Evolutionary conservation across 176 grass and related monocot genomes (phyloP).

Genomic region (Dendrocalamus sinicus): DNA sequence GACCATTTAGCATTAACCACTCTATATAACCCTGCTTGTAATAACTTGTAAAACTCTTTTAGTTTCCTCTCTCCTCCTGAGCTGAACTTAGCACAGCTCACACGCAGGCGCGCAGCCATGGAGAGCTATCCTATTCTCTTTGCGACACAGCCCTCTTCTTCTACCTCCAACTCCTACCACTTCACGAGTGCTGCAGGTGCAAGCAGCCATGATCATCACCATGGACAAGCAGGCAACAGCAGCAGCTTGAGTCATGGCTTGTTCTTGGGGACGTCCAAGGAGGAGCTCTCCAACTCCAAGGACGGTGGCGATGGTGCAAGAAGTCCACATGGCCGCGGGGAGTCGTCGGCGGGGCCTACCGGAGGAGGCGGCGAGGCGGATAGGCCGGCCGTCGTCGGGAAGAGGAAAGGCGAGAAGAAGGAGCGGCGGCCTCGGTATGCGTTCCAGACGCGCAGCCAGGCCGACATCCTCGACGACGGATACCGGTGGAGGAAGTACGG

Average conservation of each 20-base stretch:
- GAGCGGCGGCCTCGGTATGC: conserved; percentile 68
- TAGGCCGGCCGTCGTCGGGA: background rate
- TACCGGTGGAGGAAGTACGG: conserved; percentile 97
- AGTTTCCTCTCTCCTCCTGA: conserved; percentile 24
- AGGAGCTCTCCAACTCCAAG: conserved; percentile 39
- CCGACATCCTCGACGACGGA: conserved; percentile 89
- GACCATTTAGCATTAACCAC: background rate
- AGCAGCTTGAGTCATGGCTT: background rate
- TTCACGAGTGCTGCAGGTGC: conserved; percentile 16
- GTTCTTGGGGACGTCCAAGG: conserved; percentile 38
- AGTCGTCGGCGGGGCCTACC: background rate
- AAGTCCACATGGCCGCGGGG: conserved; percentile 15
- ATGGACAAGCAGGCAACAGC: background rate
- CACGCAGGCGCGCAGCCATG: conserved; percentile 35
- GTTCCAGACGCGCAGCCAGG: conserved; percentile 91
- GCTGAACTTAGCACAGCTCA: background rate
- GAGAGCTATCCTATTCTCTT: conserved; percentile 67
- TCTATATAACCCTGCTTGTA: conserved; percentile 55
- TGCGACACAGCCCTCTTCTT: conserved; percentile 47
- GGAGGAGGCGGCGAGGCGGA: conserved; percentile 2
- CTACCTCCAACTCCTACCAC: conserved; percentile 48
- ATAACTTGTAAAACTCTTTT: conserved; percentile 59
- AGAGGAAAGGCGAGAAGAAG: conserved; percentile 71
- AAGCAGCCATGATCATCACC: conserved; percentile 28
- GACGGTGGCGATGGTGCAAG: conserved; percentile 8